A percentile compares a stretch with the other conserved stretches of the same genome.
Evolutionary conservation across 2,329 filamentous ascomycete genomes (phyloP).

Genomic region (Akanthomyces dipterigenus): DNA sequence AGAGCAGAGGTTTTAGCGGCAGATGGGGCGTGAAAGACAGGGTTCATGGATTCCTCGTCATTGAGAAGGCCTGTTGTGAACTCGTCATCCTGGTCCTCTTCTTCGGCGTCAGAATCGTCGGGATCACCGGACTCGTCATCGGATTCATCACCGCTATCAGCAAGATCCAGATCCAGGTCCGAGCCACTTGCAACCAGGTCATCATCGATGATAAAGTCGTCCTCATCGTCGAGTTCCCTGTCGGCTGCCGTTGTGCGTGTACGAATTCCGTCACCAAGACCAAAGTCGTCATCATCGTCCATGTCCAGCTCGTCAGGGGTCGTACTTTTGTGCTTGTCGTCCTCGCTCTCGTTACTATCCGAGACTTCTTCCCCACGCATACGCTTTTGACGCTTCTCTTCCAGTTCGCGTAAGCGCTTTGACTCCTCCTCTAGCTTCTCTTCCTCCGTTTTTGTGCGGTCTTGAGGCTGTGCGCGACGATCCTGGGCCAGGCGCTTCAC

Average conservation of each 20-base stretch:
- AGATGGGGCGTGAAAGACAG: constrained; percentile 42
- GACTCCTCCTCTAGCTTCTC: constrained; percentile 76
- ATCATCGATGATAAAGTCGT: constrained; percentile 87
- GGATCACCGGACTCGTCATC: constrained; percentile 41
- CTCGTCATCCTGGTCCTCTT: constrained; percentile 49
- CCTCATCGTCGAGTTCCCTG: constrained; percentile 81
- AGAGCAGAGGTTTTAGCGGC: constrained; percentile 29
- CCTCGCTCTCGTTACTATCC: constrained; percentile 55
- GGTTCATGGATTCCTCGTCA: constrained; percentile 48
- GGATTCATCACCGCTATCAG: constrained; percentile 47
- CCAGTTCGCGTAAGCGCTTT: constrained; percentile 68
- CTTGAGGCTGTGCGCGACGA: constrained; percentile 74
- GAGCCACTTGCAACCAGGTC: constrained; percentile 80
- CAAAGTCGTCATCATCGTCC: constrained; percentile 51
- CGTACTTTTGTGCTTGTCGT: constrained; percentile 28
- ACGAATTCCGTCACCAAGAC: constrained; percentile 53
- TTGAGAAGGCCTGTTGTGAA: constrained; percentile 64
- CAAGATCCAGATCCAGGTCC: constrained; percentile 54
- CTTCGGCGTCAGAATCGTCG: constrained; percentile 21
- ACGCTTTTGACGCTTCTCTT: constrained; percentile 72
- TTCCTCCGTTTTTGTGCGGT: constrained; percentile 86
- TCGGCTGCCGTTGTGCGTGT: constrained; percentile 50
- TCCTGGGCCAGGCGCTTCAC: constrained; percentile 79
- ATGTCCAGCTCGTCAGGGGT: constrained; percentile 31
- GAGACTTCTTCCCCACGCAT: constrained; percentile 79